Conservation (phyloP, 495 filamentous ascomycete species). For the Articulospora tetracladia region DNA sequence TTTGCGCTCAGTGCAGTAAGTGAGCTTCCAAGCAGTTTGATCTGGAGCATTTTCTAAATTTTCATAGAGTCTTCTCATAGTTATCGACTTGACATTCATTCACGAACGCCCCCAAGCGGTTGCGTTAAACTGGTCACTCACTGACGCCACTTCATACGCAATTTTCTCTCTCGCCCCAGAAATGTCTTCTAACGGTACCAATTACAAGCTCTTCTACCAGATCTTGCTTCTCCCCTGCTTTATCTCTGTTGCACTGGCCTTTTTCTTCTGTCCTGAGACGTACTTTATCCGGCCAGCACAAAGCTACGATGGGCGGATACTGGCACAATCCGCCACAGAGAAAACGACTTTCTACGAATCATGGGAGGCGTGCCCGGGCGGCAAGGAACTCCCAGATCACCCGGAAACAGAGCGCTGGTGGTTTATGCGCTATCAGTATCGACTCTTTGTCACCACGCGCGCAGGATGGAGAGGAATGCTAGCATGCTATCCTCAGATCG, state of each 20-base stretch:
- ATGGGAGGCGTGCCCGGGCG: constrained; percentile 5
- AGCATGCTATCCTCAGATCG: constrained; percentile 14
- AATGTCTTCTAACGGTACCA: background rate
- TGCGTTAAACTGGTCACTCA: constrained; percentile 2
- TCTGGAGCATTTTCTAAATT: background rate
- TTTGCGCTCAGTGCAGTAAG: constrained; percentile 9
- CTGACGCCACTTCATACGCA: background rate
- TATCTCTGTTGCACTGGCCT: constrained; percentile 5
- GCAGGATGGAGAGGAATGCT: constrained; percentile 15
- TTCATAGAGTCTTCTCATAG: constrained; percentile 1
- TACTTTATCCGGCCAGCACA: constrained; percentile 15
- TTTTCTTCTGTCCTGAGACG: constrained; percentile 18
- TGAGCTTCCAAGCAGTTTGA: background rate
- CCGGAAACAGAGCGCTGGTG: background rate
- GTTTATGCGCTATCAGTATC: background rate
- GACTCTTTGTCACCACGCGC: background rate
- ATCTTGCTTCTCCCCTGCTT: background rate
- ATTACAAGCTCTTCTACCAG: background rate
- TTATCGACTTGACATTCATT: constrained; percentile 18
- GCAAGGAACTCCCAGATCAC: constrained; percentile 6
- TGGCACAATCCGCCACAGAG: constrained; percentile 11
- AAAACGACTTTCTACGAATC: constrained; percentile 8
- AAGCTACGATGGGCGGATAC: constrained; percentile 12
- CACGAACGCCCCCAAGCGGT: constrained; percentile 6
- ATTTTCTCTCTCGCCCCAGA: background rate